These are phyloP conservation scores for Pisolithus sp. DNA, from an alignment of 768 basidiomycete genomes.

Conservation along the genomic window DNA sequence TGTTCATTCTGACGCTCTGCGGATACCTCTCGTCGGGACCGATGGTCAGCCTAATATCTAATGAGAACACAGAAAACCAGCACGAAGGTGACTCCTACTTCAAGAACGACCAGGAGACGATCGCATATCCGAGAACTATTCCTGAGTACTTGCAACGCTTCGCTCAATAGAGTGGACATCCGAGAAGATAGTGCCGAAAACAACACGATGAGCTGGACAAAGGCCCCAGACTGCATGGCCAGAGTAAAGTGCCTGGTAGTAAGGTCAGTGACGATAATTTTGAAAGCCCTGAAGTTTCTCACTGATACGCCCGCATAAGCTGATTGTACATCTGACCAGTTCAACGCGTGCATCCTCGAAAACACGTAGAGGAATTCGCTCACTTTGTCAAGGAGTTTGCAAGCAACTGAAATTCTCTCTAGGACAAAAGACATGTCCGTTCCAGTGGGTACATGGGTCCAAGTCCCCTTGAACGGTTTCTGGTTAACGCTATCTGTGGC, in stretches of 20 bases:
- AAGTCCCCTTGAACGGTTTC: constrained; percentile 51
- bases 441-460: constrained; percentile 53
- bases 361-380: constrained; percentile 5
- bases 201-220: constrained; percentile 59
- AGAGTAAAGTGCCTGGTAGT: constrained; percentile 49
- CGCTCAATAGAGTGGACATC: constrained; percentile 39
- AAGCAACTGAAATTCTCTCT: constrained; percentile 32
- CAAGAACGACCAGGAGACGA: constrained; percentile 23
- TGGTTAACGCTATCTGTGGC: constrained; percentile 27
- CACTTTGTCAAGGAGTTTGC: constrained; percentile 43
- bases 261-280: background rate
- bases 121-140: constrained; percentile 20
- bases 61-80: background rate
- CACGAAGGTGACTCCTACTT: constrained; percentile 23
- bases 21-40: background rate
- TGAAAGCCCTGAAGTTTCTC: constrained; percentile 12
- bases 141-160: constrained; percentile 37
- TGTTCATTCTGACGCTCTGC: background rate
- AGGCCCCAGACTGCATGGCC: constrained; percentile 67
- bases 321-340: constrained; percentile 38
- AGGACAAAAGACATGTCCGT: constrained; percentile 28
- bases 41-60: background rate
- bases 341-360: background rate
- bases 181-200: constrained; percentile 59
- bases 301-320: constrained; percentile 52